Percentiles rank a stretch among this genome's conserved stretches.
Conservation (phyloP, 768 basidiomycete species). For the Artomyces pyxidatus region DNA sequence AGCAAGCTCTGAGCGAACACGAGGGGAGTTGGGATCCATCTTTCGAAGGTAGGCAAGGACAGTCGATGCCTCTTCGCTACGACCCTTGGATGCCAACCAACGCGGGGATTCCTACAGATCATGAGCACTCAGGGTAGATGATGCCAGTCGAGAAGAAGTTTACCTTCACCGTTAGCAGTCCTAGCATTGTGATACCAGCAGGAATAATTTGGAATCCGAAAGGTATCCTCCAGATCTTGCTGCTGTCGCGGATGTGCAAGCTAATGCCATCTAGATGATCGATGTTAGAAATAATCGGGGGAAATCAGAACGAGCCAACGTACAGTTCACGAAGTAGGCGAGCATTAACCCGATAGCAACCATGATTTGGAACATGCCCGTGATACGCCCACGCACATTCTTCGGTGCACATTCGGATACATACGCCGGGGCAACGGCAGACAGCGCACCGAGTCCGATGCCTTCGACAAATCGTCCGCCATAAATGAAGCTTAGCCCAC, state of each 20-base stretch:
- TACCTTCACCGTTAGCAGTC: constrained; percentile 59
- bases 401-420: constrained; percentile 87
- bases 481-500: constrained; percentile 65
- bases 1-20: constrained; percentile 53
- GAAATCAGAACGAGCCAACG: constrained; percentile 19
- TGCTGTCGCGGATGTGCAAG: constrained; percentile 38
- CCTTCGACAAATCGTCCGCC: constrained; percentile 75
- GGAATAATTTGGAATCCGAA: constrained; percentile 72
- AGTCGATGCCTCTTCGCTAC: constrained; percentile 39
- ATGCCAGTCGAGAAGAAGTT: constrained; percentile 13
- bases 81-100: constrained; percentile 65
- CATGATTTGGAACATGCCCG: constrained; percentile 82
- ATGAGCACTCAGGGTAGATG: neutral
- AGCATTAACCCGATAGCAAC: constrained; percentile 81
- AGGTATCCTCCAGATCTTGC: constrained; percentile 59
- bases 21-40: constrained; percentile 31
- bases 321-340: constrained; percentile 75
- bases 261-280: constrained; percentile 45
- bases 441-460: constrained; percentile 76
- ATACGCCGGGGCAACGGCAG: constrained; percentile 74
- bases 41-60: constrained; percentile 62
- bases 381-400: constrained; percentile 77
- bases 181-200: constrained; percentile 60
- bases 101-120: constrained; percentile 58
- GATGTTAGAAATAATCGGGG: neutral